Percentiles rank a stretch among this genome's conserved stretches.
These are phyloP conservation scores for Psilocybe subaeruginosa DNA, from an alignment of 768 basidiomycete genomes.

Conservation along the genomic window DNA sequence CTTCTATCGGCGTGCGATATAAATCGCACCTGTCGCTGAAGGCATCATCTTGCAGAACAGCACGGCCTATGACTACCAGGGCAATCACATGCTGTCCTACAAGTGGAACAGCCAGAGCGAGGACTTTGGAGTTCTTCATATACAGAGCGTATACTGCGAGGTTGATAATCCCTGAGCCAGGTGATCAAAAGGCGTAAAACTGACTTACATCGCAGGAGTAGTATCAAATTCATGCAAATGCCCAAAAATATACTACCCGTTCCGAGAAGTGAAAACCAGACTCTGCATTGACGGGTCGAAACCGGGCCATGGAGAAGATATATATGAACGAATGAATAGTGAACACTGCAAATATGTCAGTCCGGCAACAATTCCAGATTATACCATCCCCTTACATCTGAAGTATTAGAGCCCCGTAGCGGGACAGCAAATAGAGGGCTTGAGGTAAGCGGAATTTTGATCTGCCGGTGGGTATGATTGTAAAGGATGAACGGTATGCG, in stretches of 20 bases:
- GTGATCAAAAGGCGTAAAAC: not conserved
- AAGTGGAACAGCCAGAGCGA: conserved; percentile 4
- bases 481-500: not conserved
- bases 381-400: not conserved
- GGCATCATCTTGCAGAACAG: not conserved
- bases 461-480: not conserved
- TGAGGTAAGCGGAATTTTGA: not conserved
- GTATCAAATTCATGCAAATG: conserved; percentile 2
- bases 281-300: not conserved
- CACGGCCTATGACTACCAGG: not conserved
- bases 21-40: conserved; percentile 12
- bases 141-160: conserved; percentile 12
- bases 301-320: conserved; percentile 6
- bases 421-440: conserved; percentile 9
- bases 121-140: conserved; percentile 5
- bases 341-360: not conserved
- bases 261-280: conserved; percentile 8
- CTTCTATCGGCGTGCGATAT: conserved; percentile 1
- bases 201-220: conserved; percentile 11
- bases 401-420: not conserved
- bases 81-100: conserved; percentile 5
- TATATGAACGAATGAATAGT: conserved; percentile 10
- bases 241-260: not conserved
- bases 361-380: not conserved
- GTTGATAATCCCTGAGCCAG: not conserved